These are phyloP conservation scores for Fusarium chaquense DNA, from an alignment of 2,329 filamentous ascomycete species.

Conservation along the genomic window DNA sequence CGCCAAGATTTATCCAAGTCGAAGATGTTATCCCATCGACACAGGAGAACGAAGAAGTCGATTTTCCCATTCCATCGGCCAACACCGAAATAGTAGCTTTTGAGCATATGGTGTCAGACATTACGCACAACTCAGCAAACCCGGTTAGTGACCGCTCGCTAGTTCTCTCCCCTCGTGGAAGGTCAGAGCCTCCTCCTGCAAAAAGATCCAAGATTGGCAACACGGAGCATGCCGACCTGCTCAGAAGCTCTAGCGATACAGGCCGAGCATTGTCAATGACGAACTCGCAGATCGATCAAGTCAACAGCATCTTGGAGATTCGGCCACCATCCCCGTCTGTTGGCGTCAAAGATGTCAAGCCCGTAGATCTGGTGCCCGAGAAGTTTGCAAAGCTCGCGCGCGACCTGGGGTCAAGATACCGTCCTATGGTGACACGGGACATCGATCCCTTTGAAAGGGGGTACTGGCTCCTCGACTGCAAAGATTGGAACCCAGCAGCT, in stretches of 20 bases:
- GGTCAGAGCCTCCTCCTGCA: slow-evolving; percentile 49
- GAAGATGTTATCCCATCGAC: slow-evolving; percentile 47
- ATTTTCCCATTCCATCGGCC: slow-evolving; percentile 1
- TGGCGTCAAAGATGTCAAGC: slow-evolving; percentile 59
- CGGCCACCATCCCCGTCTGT: slow-evolving; percentile 65
- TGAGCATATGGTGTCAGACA: slow-evolving; percentile 39
- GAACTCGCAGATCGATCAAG: slow-evolving; percentile 25
- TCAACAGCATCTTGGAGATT: slow-evolving; percentile 61
- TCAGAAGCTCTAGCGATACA: slow-evolving; percentile 50
- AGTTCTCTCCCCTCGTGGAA: slow-evolving; percentile 42
- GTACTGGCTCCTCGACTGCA: slow-evolving; percentile 77
- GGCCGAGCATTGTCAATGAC: slow-evolving; percentile 36
- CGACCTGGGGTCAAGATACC: slow-evolving; percentile 65
- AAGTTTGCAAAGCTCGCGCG: slow-evolving; percentile 65
- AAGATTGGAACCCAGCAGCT: slow-evolving; percentile 62
- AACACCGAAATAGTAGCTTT: slow-evolving; percentile 14
- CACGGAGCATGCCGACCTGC: slow-evolving; percentile 34
- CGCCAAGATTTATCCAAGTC: slow-evolving; percentile 2
- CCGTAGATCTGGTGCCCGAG: slow-evolving; percentile 66
- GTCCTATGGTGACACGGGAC: slow-evolving; percentile 54
- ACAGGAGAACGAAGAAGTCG: slow-evolving; percentile 10
- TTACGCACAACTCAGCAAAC: slow-evolving; percentile 53
- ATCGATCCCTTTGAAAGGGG: slow-evolving; percentile 75
- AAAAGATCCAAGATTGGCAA: slow-evolving; percentile 46
- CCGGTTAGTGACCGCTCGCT: slow-evolving; percentile 31